These are phyloP conservation scores for Ricinus communis DNA, from an alignment of 345 rosid species.

Conservation along the genomic window DNA sequence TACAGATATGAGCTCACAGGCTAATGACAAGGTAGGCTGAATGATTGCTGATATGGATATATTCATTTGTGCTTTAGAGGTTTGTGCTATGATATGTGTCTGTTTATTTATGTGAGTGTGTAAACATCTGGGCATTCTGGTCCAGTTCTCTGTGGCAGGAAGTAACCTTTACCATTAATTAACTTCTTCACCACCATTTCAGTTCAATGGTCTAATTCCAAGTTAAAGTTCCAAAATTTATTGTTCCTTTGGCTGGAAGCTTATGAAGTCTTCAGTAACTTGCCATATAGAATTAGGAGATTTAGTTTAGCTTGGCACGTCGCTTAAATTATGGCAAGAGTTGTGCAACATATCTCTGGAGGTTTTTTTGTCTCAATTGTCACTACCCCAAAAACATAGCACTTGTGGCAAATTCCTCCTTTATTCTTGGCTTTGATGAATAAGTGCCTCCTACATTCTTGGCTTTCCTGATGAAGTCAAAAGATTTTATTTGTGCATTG, in stretches of 20 bases:
- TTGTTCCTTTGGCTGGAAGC: not conserved
- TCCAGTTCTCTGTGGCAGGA: not conserved
- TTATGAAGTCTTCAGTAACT: not conserved
- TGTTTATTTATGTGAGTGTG: not conserved
- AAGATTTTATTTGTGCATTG: not conserved
- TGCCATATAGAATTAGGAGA: not conserved
- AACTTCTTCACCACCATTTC: not conserved
- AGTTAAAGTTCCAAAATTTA: not conserved
- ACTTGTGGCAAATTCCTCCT: not conserved
- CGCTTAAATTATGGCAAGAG: slow-evolving; percentile 3
- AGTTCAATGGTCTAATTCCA: not conserved
- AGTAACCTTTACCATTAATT: not conserved
- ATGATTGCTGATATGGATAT: not conserved
- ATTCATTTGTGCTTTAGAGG: not conserved
- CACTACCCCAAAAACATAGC: not conserved
- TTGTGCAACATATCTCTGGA: not conserved
- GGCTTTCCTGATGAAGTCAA: not conserved
- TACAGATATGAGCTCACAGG: slow-evolving; percentile 17
- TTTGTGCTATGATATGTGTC: not conserved
- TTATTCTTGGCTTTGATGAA: not conserved
- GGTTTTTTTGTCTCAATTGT: not conserved
- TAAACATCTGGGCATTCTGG: not conserved
- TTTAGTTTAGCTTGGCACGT: not conserved
- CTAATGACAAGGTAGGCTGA: slow-evolving; percentile 36
- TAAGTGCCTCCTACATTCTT: not conserved